phyloP scores from a whole-genome alignment of 345 rosid genomes.

The Citrus hindsii region DNA sequence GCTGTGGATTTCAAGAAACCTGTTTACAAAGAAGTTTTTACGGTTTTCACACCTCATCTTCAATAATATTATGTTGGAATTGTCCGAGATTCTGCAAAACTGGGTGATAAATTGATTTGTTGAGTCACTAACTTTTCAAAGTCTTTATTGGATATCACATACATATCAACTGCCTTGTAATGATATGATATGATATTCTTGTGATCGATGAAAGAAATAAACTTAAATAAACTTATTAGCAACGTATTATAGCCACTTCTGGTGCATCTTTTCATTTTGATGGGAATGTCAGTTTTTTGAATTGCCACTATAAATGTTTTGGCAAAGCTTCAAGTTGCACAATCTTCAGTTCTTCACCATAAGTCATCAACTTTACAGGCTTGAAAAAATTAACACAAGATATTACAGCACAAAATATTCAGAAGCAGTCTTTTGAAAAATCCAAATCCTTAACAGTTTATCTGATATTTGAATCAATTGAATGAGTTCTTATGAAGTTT shows the following conservation, averaged over 20 bases:
- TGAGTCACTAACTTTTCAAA: background rate
- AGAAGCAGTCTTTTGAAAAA: no score
- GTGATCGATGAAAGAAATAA: background rate
- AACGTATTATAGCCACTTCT: background rate
- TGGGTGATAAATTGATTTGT: background rate
- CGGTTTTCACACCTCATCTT: constrained; percentile 59
- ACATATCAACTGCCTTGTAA: background rate
- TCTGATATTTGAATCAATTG: no score
- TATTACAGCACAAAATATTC: no score
- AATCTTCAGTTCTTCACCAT: no score
- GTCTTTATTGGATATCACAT: background rate
- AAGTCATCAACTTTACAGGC: no score
- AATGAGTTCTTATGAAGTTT: no score
- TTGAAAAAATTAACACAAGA: no score
- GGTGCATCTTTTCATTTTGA: background rate
- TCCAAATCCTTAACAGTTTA: no score
- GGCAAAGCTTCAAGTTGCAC: background rate
- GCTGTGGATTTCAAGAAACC: constrained; percentile 91
- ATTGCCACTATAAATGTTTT: background rate
- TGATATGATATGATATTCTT: background rate
- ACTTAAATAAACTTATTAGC: background rate
- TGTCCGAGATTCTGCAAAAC: background rate
- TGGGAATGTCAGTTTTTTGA: background rate
- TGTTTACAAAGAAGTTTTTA: constrained; percentile 73
- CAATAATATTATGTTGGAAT: constrained; percentile 16